These are phyloP conservation scores for Striga asiatica DNA, from an alignment of 257 asterid genomes.

Conservation along the genomic window DNA sequence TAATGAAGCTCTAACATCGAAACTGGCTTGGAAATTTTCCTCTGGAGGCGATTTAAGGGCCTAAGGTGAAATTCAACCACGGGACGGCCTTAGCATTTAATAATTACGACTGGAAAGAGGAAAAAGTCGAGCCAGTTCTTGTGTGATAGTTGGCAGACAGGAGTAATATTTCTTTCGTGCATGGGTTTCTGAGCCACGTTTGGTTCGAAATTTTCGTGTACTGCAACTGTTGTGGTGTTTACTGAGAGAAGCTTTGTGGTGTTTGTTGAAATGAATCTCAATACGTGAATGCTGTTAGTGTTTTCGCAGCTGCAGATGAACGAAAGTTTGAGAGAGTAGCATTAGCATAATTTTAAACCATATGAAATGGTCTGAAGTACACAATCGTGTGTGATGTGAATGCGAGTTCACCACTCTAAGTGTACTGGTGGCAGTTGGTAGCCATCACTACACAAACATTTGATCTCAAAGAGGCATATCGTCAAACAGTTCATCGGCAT, in stretches of 20 bases:
- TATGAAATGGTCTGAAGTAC: too few species aligned
- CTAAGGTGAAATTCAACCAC: constrained; percentile 68
- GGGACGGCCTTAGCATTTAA: constrained; percentile 87
- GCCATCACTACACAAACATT: too few species aligned
- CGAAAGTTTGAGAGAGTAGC: too few species aligned
- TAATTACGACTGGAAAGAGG: constrained; percentile 79
- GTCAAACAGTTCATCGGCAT: background rate
- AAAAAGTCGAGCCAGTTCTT: constrained; percentile 62
- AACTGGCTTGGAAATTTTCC: constrained; percentile 53
- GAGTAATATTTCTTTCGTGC: constrained; percentile 53
- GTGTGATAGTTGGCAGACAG: constrained; percentile 87
- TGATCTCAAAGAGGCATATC: background rate
- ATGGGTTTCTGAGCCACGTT: constrained; percentile 45
- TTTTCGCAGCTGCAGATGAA: too few species aligned
- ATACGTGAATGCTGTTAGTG: too few species aligned
- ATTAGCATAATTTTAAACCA: too few species aligned
- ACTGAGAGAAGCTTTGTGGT: too few species aligned
- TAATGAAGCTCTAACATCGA: constrained; percentile 80
- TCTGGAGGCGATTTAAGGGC: constrained; percentile 73
- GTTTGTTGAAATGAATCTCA: too few species aligned
- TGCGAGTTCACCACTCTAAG: too few species aligned
- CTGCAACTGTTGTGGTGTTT: too few species aligned
- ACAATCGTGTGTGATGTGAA: too few species aligned
- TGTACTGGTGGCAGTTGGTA: too few species aligned
- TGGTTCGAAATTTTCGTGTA: constrained; percentile 36